Conservation (phyloP, 805 yeast species). For the Komagataella pseudopastoris region DNA sequence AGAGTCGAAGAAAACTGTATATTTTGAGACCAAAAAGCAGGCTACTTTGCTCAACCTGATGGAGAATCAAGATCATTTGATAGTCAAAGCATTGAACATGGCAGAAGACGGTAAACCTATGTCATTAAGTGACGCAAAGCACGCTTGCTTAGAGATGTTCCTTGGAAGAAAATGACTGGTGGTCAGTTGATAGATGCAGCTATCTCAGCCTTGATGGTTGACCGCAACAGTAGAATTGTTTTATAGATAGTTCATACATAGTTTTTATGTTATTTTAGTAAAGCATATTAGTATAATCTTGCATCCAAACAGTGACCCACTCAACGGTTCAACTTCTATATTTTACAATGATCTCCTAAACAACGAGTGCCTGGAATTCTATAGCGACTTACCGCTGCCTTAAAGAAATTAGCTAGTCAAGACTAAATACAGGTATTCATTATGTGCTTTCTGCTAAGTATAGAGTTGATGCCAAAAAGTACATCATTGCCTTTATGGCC, state of each 20-base stretch:
- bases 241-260: no score
- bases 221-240: no score
- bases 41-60: not conserved
- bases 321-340: no score
- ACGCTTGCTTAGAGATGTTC: not conserved
- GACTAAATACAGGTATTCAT: no score
- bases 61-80: not conserved
- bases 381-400: no score
- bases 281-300: no score
- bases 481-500: not conserved
- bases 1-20: not conserved
- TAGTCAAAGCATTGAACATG: not conserved
- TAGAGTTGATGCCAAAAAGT: not conserved
- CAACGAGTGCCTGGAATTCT: no score
- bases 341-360: no score
- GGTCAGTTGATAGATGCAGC: not conserved
- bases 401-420: no score
- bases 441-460: no score
- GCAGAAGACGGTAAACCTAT: not conserved
- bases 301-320: no score
- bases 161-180: not conserved
- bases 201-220: not conserved
- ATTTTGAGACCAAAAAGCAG: not conserved
- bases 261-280: no score
- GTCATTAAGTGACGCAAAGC: not conserved